Percentiles rank a stretch among this genome's conserved stretches.
Conservation (phyloP, 2,329 filamentous ascomycete genomes). For the Fusarium nisikadoi region DNA sequence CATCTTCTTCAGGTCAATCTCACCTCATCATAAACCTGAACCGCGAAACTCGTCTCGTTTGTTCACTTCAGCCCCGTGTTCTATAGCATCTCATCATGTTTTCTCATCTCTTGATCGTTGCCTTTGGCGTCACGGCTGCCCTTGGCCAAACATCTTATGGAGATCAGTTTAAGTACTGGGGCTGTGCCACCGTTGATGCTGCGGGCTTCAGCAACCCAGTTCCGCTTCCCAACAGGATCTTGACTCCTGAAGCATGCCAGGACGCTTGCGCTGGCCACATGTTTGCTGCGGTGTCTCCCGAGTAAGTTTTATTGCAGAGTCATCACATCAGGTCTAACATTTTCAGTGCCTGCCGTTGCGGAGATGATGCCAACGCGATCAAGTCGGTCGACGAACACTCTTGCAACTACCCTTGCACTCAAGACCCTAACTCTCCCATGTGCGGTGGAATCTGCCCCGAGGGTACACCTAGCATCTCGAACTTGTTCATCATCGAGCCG, state of each 20-base stretch:
- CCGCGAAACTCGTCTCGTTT: not conserved
- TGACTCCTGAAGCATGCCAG: constrained; percentile 36
- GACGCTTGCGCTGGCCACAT: constrained; percentile 31
- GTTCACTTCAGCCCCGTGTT: not conserved
- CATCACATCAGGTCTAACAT: constrained; percentile 1
- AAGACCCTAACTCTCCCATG: constrained; percentile 44
- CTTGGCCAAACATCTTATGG: constrained; percentile 34
- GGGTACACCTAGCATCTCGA: constrained; percentile 45
- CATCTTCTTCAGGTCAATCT: not conserved
- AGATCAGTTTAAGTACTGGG: constrained; percentile 39
- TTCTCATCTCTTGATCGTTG: constrained; percentile 34
- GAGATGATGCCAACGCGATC: constrained; percentile 47
- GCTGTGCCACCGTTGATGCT: constrained; percentile 37
- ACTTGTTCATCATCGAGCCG: constrained; percentile 45
- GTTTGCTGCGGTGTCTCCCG: constrained; percentile 44
- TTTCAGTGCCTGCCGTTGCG: constrained; percentile 50
- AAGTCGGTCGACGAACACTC: constrained; percentile 43
- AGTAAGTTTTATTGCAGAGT: constrained; percentile 36
- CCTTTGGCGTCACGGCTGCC: constrained; percentile 27
- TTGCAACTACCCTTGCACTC: constrained; percentile 49
- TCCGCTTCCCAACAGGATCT: constrained; percentile 20
- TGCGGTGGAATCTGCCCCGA: constrained; percentile 49
- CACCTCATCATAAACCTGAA: not conserved
- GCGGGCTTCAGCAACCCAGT: constrained; percentile 23
- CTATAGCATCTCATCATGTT: constrained; percentile 35